Evolutionary conservation across 1,139 yeast species (phyloP).

Genomic region (Debaryomyces singareniensis): DNA sequence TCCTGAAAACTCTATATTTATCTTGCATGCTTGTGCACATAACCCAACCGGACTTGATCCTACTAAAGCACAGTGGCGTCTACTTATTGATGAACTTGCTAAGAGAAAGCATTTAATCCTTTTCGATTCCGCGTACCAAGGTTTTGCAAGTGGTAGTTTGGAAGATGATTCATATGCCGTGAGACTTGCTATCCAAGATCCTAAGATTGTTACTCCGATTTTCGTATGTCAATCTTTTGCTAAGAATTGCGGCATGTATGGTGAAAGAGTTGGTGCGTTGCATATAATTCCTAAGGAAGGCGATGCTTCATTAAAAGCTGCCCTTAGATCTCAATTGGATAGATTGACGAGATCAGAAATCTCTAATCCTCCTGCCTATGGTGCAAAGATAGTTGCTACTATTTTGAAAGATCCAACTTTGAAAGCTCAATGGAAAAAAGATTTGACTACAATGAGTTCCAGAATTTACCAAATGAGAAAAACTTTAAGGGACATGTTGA

Average conservation of each 20-base stretch:
- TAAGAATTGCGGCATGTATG: constrained; percentile 94
- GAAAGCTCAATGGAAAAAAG: constrained; percentile 76
- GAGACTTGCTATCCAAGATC: constrained; percentile 64
- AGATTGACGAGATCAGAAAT: constrained; percentile 76
- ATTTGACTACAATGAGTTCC: constrained; percentile 81
- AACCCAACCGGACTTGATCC: constrained; percentile 49
- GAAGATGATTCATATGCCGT: constrained; percentile 83
- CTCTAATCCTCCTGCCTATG: constrained; percentile 94
- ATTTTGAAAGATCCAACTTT: constrained; percentile 63
- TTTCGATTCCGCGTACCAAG: constrained; percentile 46
- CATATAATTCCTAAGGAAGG: constrained; percentile 55
- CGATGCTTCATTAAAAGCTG: constrained; percentile 34
- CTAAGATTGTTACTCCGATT: constrained; percentile 40
- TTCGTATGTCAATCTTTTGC: constrained; percentile 94
- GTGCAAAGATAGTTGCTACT: constrained; percentile 84
- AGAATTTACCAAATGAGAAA: constrained; percentile 77
- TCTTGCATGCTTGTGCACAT: constrained; percentile 47
- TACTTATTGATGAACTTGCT: constrained; percentile 34
- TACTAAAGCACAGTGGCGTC: constrained; percentile 35
- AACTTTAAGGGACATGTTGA: constrained; percentile 55
- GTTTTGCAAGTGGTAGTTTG: constrained; percentile 60
- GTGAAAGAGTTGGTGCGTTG: constrained; percentile 95
- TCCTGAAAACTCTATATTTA: constrained; percentile 69
- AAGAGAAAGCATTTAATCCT: constrained; percentile 33
- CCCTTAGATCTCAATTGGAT: constrained; percentile 70